Evolutionary conservation across 1,139 yeast genomes (phyloP).

Genomic region (Suhomyces coccinellae): DNA sequence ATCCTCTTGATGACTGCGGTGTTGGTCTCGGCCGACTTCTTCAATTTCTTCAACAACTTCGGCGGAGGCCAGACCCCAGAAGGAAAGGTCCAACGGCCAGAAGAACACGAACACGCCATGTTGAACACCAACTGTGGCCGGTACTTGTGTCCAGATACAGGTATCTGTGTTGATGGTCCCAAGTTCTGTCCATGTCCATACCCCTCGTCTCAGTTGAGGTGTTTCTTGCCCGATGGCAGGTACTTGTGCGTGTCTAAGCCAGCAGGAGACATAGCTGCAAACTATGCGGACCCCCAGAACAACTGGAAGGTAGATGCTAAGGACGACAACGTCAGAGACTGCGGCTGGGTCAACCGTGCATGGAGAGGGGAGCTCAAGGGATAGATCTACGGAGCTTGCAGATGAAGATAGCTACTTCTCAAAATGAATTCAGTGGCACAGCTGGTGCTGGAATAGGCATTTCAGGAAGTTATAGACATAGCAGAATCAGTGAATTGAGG

Average conservation of each 20-base stretch:
- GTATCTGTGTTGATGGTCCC: conserved; percentile 68
- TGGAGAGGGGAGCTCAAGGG: conserved; percentile 42
- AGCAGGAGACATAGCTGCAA: conserved; percentile 47
- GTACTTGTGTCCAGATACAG: conserved; percentile 81
- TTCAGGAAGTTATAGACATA: too few species aligned
- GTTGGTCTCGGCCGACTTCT: conserved; percentile 27
- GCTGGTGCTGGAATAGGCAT: too few species aligned
- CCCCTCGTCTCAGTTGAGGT: conserved; percentile 80
- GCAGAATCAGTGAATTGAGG: too few species aligned
- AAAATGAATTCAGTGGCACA: background rate
- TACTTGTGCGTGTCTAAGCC: conserved; percentile 82
- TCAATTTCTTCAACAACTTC: conserved; percentile 38
- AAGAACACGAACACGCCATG: conserved; percentile 31
- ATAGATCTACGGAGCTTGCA: background rate
- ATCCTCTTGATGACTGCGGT: conserved; percentile 12
- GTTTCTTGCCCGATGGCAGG: conserved; percentile 67
- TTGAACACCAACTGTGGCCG: conserved; percentile 53
- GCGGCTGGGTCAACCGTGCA: conserved; percentile 71
- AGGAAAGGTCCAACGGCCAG: conserved; percentile 23
- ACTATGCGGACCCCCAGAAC: conserved; percentile 48
- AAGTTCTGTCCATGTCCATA: conserved; percentile 87
- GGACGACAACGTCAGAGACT: conserved; percentile 61
- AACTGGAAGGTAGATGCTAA: conserved; percentile 55
- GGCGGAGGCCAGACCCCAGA: conserved; percentile 23
- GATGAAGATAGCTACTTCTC: background rate